Evolutionary conservation across 2,329 filamentous ascomycete genomes (phyloP).

Genomic region (Aspergillus sp.): DNA sequence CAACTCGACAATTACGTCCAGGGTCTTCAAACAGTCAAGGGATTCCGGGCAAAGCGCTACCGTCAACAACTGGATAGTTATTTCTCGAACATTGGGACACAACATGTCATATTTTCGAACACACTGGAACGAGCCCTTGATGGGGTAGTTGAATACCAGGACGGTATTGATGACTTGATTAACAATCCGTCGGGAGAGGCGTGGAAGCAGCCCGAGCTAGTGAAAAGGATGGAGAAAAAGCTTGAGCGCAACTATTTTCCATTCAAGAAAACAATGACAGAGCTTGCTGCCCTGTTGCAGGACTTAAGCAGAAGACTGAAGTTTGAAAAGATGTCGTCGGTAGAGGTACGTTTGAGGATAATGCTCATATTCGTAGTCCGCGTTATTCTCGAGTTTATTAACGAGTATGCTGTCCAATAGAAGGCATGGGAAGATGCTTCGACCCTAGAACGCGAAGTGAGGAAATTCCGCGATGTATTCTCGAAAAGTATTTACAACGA

Average conservation of each 20-base stretch:
- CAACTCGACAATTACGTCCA: conserved; percentile 21
- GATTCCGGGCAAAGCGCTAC: conserved; percentile 11
- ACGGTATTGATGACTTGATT: neutral
- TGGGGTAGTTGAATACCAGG: neutral
- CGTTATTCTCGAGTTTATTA: no score
- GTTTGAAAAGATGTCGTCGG: neutral
- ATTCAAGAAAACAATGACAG: neutral
- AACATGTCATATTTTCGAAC: neutral
- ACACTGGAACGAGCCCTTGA: neutral
- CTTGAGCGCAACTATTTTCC: neutral
- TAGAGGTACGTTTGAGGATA: neutral
- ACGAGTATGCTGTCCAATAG: neutral
- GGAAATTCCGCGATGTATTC: neutral
- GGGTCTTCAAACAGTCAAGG: conserved; percentile 18
- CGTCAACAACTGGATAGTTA: conserved; percentile 12
- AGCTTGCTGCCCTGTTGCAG: neutral
- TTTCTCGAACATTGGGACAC: neutral
- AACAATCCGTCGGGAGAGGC: neutral
- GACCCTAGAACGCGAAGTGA: neutral
- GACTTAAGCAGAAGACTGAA: neutral
- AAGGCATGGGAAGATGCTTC: neutral
- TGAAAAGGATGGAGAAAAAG: neutral
- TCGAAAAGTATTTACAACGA: neutral
- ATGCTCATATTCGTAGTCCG: no score
- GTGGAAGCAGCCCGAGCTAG: neutral